Evolutionary conservation across 768 basidiomycete species (phyloP).

Genomic region (Naganishia friedmannii): DNA sequence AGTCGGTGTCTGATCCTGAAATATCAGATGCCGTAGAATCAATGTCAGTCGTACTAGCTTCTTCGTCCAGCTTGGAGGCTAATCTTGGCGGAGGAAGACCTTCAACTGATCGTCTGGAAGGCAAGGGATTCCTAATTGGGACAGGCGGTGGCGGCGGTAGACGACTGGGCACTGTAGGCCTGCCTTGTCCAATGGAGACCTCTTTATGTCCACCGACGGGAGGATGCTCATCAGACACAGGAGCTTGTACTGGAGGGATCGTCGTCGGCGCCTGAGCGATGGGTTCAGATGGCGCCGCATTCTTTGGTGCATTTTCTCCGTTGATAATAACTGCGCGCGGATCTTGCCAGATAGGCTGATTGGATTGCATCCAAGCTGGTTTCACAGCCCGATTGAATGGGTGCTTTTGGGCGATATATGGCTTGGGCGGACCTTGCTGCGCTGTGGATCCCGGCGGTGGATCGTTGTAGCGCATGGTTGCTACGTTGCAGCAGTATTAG

Average conservation of each 20-base stretch:
- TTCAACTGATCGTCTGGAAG: neutral
- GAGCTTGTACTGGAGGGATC: neutral
- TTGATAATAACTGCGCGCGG: conserved; percentile 15
- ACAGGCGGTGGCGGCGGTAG: conserved; percentile 5
- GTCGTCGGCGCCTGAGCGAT: neutral
- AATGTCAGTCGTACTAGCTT: neutral
- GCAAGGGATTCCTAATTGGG: conserved; percentile 13
- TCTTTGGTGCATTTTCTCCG: neutral
- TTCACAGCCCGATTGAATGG: conserved; percentile 30
- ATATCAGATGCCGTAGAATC: conserved; percentile 4
- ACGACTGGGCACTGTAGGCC: neutral
- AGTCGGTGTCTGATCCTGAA: conserved; percentile 21
- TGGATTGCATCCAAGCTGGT: conserved; percentile 31
- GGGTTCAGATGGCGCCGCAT: neutral
- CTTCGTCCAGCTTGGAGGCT: neutral
- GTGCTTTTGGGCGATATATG: conserved; percentile 24
- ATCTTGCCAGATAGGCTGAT: conserved; percentile 21
- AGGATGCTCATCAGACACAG: neutral
- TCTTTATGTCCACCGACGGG: neutral
- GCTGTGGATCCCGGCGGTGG: neutral
- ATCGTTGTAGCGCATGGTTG: neutral
- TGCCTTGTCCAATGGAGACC: too few relatives aligned
- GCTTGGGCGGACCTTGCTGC: neutral
- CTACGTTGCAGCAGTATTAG: neutral
- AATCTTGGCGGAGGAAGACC: conserved; percentile 11